Percentiles rank a stretch among this genome's conserved stretches.
These are phyloP conservation scores for Rubroshorea leprosula DNA, from an alignment of 345 rosid genomes.

Conservation along the genomic window DNA sequence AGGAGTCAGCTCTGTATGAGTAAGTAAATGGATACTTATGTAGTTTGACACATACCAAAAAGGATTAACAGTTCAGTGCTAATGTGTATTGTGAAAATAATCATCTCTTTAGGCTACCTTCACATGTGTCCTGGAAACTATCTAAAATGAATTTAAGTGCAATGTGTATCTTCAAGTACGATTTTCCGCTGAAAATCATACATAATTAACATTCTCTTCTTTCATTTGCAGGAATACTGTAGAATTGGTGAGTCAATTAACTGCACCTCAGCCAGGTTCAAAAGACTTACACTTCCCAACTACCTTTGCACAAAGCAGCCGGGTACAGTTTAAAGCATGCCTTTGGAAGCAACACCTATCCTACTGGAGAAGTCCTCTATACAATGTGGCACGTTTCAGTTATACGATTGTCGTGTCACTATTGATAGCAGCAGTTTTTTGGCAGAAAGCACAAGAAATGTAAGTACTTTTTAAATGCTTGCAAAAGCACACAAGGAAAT, in stretches of 20 bases:
- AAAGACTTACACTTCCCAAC: slow-evolving; percentile 32
- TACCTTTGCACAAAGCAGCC: slow-evolving; percentile 27
- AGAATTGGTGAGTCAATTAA: slow-evolving; percentile 30
- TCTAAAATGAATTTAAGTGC: not conserved
- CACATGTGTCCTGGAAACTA: not conserved
- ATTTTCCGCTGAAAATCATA: not conserved
- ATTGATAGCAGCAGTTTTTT: slow-evolving; percentile 22
- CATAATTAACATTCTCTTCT: not conserved
- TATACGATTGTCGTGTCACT: slow-evolving; percentile 19
- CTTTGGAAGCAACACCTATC: slow-evolving; percentile 49
- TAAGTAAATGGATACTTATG: slow-evolving; percentile 12
- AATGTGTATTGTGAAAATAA: not conserved
- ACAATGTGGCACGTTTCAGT: slow-evolving; percentile 32
- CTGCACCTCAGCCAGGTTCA: slow-evolving; percentile 29
- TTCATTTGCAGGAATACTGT: slow-evolving; percentile 24
- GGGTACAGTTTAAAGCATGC: slow-evolving; percentile 39
- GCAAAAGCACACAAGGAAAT: not conserved
- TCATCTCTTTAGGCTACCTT: not conserved
- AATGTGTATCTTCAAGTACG: not conserved
- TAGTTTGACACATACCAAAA: not conserved
- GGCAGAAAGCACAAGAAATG: slow-evolving; percentile 28
- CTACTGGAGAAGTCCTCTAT: slow-evolving; percentile 54
- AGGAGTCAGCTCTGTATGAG: slow-evolving; percentile 34
- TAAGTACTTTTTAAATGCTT: slow-evolving; percentile 4
- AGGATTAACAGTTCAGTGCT: not conserved